These are phyloP conservation scores for Saccharomycopsis capsularis DNA, from an alignment of 805 yeast species.

Conservation along the genomic window DNA sequence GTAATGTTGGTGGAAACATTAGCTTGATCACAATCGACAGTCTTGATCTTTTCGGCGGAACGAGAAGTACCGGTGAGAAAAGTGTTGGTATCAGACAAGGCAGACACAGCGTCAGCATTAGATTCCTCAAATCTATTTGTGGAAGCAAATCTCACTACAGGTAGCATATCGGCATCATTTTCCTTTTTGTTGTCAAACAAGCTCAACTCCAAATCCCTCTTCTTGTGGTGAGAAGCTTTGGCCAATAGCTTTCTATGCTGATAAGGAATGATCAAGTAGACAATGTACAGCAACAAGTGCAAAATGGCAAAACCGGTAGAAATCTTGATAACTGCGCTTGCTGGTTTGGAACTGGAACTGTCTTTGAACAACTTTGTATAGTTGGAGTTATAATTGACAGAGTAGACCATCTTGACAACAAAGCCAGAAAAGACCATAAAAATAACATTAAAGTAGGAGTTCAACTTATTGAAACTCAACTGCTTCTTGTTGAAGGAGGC, in stretches of 20 bases:
- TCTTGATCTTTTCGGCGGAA: background rate
- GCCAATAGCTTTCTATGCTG: constrained; percentile 11
- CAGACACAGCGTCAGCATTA: background rate
- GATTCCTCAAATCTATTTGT: constrained; percentile 9
- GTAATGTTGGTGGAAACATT: background rate
- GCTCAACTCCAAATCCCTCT: background rate
- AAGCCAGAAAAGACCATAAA: constrained; percentile 18
- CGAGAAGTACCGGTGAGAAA: background rate
- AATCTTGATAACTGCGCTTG: constrained; percentile 10
- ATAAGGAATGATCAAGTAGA: constrained; percentile 17
- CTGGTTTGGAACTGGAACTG: constrained; percentile 23
- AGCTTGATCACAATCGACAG: background rate
- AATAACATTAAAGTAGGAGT: constrained; percentile 13
- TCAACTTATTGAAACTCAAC: constrained; percentile 14
- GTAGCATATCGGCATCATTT: background rate
- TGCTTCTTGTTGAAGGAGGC: constrained; percentile 18
- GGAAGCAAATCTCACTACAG: constrained; percentile 16
- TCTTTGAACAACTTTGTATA: constrained; percentile 10
- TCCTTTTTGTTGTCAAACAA: background rate
- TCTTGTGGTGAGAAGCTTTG: background rate
- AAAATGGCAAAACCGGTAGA: constrained; percentile 18
- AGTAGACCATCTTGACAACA: constrained; percentile 12
- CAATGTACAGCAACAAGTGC: constrained; percentile 14
- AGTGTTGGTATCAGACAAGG: constrained; percentile 1
- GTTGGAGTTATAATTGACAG: constrained; percentile 11